Percentiles rank a stretch among this genome's conserved stretches.
Evolutionary conservation across 164 flowering plant species (phyloP).

Genomic region (Vitis labrusca): DNA sequence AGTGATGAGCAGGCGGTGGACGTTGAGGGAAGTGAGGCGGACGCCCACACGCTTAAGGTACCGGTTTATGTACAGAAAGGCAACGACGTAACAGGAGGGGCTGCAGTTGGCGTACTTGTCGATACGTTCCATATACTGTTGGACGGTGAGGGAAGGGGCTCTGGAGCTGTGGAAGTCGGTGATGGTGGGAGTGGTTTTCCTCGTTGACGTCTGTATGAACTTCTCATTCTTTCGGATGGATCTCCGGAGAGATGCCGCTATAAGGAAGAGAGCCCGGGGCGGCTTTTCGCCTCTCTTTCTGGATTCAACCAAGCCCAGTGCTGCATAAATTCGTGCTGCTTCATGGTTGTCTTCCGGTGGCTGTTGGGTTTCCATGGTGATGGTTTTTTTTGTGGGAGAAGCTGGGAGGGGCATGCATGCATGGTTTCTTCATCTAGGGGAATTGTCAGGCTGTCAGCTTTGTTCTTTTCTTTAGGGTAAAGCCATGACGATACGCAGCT

Average conservation of each 20-base stretch:
- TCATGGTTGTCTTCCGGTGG: not conserved
- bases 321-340: constrained; percentile 3
- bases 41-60: constrained; percentile 23
- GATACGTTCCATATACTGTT: constrained; percentile 59
- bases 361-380: not conserved
- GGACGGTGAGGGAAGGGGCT: constrained; percentile 51
- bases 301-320: constrained; percentile 4
- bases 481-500: not conserved
- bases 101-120: constrained; percentile 70
- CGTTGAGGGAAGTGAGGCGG: constrained; percentile 32
- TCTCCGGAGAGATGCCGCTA: constrained; percentile 21
- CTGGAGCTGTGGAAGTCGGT: constrained; percentile 57
- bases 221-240: constrained; percentile 19
- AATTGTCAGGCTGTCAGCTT: not conserved
- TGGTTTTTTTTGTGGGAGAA: not conserved
- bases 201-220: not conserved
- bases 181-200: constrained; percentile 8
- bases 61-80: constrained; percentile 61
- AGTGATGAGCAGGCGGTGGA: constrained; percentile 37
- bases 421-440: too few species aligned
- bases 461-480: constrained; percentile 14
- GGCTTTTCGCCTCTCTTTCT: not conserved
- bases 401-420: too few species aligned
- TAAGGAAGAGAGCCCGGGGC: constrained; percentile 18
- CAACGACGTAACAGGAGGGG: constrained; percentile 61